Percentiles rank a stretch among this genome's conserved stretches.
Evolutionary conservation across 306 rosid genomes (phyloP).

Genomic region (Lithocarpus polystachyus): DNA sequence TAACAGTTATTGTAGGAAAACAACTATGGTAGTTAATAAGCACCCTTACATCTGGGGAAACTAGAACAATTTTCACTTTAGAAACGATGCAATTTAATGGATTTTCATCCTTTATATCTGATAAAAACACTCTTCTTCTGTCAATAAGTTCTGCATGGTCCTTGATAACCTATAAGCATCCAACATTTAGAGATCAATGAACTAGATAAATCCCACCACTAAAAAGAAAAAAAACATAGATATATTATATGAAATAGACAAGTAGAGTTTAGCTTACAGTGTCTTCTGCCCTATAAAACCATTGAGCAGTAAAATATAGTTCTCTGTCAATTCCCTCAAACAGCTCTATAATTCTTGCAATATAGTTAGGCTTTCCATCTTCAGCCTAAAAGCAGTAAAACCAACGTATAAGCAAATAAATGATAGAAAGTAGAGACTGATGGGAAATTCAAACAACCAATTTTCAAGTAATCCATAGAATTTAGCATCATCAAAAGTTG

Average conservation of each 20-base stretch:
- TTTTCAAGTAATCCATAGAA: too few relatives aligned
- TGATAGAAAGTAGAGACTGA: not conserved
- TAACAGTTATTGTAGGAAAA: too few relatives aligned
- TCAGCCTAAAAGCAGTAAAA: conserved; percentile 23
- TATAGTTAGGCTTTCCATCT: conserved; percentile 34
- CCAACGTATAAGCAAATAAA: not conserved
- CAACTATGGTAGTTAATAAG: too few relatives aligned
- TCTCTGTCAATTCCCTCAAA: conserved; percentile 24
- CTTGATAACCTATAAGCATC: conserved; percentile 28
- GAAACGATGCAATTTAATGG: conserved; percentile 35
- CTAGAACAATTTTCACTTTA: conserved; percentile 18
- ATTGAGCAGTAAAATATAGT: conserved; percentile 31
- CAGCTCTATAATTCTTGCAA: conserved; percentile 37
- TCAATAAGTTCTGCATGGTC: conserved; percentile 26
- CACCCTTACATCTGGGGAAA: conserved; percentile 18
- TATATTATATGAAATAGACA: not conserved
- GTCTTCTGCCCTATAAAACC: conserved; percentile 45
- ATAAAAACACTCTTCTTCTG: conserved; percentile 28
- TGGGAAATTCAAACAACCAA: not conserved
- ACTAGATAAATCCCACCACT: not conserved
- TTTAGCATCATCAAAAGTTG: too few relatives aligned
- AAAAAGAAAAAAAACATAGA: not conserved
- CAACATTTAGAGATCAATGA: not conserved
- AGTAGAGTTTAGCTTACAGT: conserved; percentile 17
- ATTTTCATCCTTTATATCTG: conserved; percentile 36